Conservation (phyloP, 2,329 filamentous ascomycete species). For the Paecilomyces dactylethromorphus region DNA sequence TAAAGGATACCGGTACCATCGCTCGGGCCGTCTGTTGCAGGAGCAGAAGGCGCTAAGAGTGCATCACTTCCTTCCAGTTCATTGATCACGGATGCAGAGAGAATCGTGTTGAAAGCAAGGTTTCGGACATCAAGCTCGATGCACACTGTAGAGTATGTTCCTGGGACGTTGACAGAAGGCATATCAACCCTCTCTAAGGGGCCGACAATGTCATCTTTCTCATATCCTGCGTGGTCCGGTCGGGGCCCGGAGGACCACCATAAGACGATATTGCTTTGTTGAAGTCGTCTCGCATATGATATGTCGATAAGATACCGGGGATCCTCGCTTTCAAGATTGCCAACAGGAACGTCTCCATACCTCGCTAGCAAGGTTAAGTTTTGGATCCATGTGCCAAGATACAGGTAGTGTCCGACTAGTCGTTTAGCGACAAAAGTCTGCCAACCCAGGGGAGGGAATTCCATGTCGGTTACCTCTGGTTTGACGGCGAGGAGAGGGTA, state of each 20-base stretch:
- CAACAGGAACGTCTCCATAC: constrained; percentile 90
- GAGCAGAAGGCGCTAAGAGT: constrained; percentile 71
- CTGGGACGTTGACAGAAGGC: constrained; percentile 87
- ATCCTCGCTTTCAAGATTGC: constrained; percentile 91
- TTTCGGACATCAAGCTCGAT: constrained; percentile 93
- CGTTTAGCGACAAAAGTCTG: constrained; percentile 81
- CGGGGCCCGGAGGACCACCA: constrained; percentile 91
- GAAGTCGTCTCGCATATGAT: constrained; percentile 81
- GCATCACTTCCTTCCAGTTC: constrained; percentile 87
- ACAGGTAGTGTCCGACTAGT: constrained; percentile 82
- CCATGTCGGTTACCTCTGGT: constrained; percentile 76
- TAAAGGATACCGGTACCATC: constrained; percentile 66
- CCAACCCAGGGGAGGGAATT: constrained; percentile 88
- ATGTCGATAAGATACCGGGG: constrained; percentile 93
- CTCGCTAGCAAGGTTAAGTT: constrained; percentile 81
- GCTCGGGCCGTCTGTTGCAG: constrained; percentile 51
- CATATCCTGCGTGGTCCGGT: constrained; percentile 92
- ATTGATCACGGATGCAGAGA: constrained; percentile 94
- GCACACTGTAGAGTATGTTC: constrained; percentile 91
- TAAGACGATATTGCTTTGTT: constrained; percentile 85
- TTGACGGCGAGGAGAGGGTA: constrained; percentile 77
- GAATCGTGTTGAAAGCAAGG: constrained; percentile 92
- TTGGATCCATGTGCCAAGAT: constrained; percentile 84
- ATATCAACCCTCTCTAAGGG: constrained; percentile 81
- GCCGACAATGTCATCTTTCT: constrained; percentile 81